Percentiles rank a stretch among this genome's conserved stretches.
Conservation (phyloP, 768 basidiomycete species). For the Phaffia tasmanica region DNA sequence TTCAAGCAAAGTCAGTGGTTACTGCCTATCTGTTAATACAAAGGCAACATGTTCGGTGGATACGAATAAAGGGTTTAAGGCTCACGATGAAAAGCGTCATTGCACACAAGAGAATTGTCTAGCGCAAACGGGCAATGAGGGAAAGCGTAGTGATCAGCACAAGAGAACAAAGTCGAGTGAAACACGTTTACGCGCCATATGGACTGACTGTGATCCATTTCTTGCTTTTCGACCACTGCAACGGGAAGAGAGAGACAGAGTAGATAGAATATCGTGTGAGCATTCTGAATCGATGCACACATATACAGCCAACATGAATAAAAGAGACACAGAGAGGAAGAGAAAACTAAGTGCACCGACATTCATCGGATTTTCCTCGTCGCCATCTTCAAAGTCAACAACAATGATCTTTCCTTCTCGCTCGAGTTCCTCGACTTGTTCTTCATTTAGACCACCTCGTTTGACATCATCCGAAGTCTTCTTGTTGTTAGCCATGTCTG, state of each 20-base stretch:
- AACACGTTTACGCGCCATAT: too few relatives aligned
- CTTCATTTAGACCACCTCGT: background rate
- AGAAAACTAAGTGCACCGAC: slow-evolving; percentile 2
- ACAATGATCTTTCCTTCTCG: slow-evolving; percentile 20
- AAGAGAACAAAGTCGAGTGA: too few relatives aligned
- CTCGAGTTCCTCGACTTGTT: slow-evolving; percentile 10
- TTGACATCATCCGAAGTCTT: too few relatives aligned
- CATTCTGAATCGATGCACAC: background rate
- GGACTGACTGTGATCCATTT: slow-evolving; percentile 13
- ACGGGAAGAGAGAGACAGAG: slow-evolving; percentile 5
- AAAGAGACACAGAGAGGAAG: background rate
- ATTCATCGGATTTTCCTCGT: too few relatives aligned
- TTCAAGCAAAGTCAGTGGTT: background rate
- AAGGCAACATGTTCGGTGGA: background rate
- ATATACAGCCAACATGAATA: background rate
- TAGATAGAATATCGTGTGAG: background rate
- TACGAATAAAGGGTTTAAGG: too few relatives aligned
- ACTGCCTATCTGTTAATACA: background rate
- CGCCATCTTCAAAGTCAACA: slow-evolving; percentile 19
- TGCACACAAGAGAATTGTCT: slow-evolving; percentile 6
- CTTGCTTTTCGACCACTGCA: slow-evolving; percentile 17
- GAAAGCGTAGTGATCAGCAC: too few relatives aligned
- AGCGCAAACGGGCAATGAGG: too few relatives aligned
- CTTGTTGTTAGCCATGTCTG: too few relatives aligned
- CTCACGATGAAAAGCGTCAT: background rate